These are phyloP conservation scores for Pichia ethanolica DNA, from an alignment of 805 yeast genomes.

Conservation along the genomic window DNA sequence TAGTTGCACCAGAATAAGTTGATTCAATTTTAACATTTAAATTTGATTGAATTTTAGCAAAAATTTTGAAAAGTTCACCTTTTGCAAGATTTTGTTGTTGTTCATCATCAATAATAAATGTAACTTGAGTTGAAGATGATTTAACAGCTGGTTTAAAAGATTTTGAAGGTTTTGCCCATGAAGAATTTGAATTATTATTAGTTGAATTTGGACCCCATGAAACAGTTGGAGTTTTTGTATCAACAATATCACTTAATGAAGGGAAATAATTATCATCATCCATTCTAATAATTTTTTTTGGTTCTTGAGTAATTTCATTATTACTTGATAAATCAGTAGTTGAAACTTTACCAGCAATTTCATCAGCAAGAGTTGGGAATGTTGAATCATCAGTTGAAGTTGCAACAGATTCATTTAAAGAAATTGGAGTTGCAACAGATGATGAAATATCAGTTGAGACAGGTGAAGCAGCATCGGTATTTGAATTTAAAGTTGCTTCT, in stretches of 20 bases:
- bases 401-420: no score
- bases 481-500: slow-evolving; percentile 8
- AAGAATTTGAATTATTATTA: slow-evolving; percentile 12
- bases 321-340: background rate
- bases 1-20: slow-evolving; percentile 66
- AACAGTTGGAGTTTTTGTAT: slow-evolving; percentile 27
- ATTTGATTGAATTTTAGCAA: slow-evolving; percentile 52
- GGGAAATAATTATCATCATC: slow-evolving; percentile 54
- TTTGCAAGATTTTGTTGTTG: slow-evolving; percentile 59
- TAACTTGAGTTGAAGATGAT: slow-evolving; percentile 64
- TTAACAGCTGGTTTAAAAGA: slow-evolving; percentile 36
- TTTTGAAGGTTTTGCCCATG: slow-evolving; percentile 18
- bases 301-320: background rate
- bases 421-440: no score
- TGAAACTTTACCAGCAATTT: background rate
- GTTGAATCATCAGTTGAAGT: background rate
- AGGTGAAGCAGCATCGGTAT: no score
- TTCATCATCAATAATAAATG: slow-evolving; percentile 64
- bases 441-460: background rate
- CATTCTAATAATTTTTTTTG: slow-evolving; percentile 28
- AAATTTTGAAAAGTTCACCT: slow-evolving; percentile 60
- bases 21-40: slow-evolving; percentile 71
- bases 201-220: slow-evolving; percentile 36
- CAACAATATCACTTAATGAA: slow-evolving; percentile 45
- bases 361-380: slow-evolving; percentile 1